A percentile compares a stretch with the other conserved stretches of the same genome.
phyloP scores from a whole-genome alignment of 192 early-diverging fungal genomes.

The Nowakowskiella sp. region DNA sequence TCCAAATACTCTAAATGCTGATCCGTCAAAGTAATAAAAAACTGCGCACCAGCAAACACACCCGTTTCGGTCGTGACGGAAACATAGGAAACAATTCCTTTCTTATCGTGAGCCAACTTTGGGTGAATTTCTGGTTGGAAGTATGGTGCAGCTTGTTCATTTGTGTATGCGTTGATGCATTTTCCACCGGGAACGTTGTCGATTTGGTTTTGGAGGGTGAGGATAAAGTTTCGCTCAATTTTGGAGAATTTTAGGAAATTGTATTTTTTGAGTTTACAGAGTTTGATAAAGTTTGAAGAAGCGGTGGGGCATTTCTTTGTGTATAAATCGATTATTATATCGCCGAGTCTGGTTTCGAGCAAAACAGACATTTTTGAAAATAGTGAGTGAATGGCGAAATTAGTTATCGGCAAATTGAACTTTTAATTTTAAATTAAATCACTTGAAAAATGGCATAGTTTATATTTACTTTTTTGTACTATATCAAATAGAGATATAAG shows the following conservation, averaged over 20 bases:
- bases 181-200: slow-evolving; percentile 10
- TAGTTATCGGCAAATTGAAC: no score
- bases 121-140: slow-evolving; percentile 75
- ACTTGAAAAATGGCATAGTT: no score
- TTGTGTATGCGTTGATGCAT: neutral
- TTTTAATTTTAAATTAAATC: no score
- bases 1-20: slow-evolving; percentile 71
- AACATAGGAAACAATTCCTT: slow-evolving; percentile 74
- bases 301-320: slow-evolving; percentile 61
- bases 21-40: slow-evolving; percentile 72
- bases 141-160: slow-evolving; percentile 27
- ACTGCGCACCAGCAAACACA: slow-evolving; percentile 67
- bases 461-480: no score
- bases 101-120: slow-evolving; percentile 66
- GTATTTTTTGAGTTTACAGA: slow-evolving; percentile 84
- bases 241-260: slow-evolving; percentile 77
- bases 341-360: slow-evolving; percentile 83
- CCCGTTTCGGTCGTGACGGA: slow-evolving; percentile 22
- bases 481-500: no score
- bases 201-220: neutral
- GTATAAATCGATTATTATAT: slow-evolving; percentile 82
- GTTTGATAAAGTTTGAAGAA: slow-evolving; percentile 73
- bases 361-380: slow-evolving; percentile 74
- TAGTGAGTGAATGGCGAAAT: no score
- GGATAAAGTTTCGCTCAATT: slow-evolving; percentile 66